Evolutionary conservation across 306 rosid species (phyloP).

Genomic region (Prinsepia uniflora): DNA sequence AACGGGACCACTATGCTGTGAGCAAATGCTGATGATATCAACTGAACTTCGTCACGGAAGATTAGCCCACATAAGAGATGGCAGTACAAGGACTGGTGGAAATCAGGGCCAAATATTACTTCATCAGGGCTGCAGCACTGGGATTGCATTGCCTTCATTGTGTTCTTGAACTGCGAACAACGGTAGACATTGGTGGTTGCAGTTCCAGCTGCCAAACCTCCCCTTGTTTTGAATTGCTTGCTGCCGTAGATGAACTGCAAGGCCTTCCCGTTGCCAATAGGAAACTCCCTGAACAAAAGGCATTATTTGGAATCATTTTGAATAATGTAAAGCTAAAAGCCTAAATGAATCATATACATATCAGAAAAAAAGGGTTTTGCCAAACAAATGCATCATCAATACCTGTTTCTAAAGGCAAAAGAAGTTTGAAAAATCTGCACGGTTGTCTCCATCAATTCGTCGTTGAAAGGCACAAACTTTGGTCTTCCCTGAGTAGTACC

Average conservation of each 20-base stretch:
- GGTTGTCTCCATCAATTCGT: constrained; percentile 72
- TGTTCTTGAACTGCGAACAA: constrained; percentile 23
- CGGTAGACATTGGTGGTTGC: constrained; percentile 82
- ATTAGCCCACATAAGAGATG: constrained; percentile 85
- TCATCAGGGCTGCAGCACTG: constrained; percentile 76
- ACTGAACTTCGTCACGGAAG: constrained; percentile 52
- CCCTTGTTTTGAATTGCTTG: constrained; percentile 63
- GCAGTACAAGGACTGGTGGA: constrained; percentile 81
- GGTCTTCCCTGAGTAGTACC: constrained; percentile 93
- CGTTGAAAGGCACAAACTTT: constrained; percentile 81
- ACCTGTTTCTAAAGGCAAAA: constrained; percentile 88
- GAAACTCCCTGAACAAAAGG: constrained; percentile 56
- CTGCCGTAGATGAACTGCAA: constrained; percentile 76
- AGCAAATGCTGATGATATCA: constrained; percentile 67
- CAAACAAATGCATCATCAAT: not conserved
- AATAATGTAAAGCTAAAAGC: not conserved
- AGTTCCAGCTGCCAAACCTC: constrained; percentile 74
- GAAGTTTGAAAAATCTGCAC: constrained; percentile 71
- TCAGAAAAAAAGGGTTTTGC: too few relatives aligned
- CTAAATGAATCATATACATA: too few relatives aligned
- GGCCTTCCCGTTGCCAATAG: constrained; percentile 68
- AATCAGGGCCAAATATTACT: constrained; percentile 79
- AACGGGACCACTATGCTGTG: constrained; percentile 78
- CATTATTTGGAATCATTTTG: constrained; percentile 17
- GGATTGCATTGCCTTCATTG: constrained; percentile 54